These are phyloP conservation scores for Reutealis trisperma DNA, from an alignment of 345 rosid genomes.

Conservation along the genomic window DNA sequence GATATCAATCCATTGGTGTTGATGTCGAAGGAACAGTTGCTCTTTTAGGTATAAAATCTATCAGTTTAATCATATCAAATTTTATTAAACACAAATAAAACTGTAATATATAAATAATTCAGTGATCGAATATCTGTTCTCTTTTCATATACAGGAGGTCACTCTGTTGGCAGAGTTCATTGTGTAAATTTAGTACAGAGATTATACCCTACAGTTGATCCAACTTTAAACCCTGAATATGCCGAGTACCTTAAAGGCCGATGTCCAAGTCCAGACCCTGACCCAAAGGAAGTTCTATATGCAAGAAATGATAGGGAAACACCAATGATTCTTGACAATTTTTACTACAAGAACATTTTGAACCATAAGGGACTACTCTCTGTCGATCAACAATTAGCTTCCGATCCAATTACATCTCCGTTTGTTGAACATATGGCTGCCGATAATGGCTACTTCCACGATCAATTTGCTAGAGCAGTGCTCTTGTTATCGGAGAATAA, in stretches of 20 bases:
- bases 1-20: constrained; percentile 58
- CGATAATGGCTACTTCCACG: constrained; percentile 67
- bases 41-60: constrained; percentile 49
- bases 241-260: constrained; percentile 65
- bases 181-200: constrained; percentile 70
- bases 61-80: too few species aligned
- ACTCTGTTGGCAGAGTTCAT: constrained; percentile 85
- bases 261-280: constrained; percentile 62
- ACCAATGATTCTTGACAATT: constrained; percentile 78
- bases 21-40: constrained; percentile 73
- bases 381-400: constrained; percentile 62
- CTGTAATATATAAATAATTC: too few species aligned
- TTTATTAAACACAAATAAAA: not conserved
- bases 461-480: constrained; percentile 62
- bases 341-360: constrained; percentile 63
- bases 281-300: constrained; percentile 55
- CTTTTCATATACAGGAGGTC: constrained; percentile 50
- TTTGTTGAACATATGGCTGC: constrained; percentile 70
- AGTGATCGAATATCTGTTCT: not conserved
- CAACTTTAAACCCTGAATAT: constrained; percentile 58
- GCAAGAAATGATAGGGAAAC: constrained; percentile 75
- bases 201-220: constrained; percentile 71
- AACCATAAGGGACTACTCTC: constrained; percentile 63
- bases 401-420: constrained; percentile 61
- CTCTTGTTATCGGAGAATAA: constrained; percentile 67